These are phyloP conservation scores for Lizonia empirigonia DNA, from an alignment of 2,329 filamentous ascomycete species.

Conservation along the genomic window DNA sequence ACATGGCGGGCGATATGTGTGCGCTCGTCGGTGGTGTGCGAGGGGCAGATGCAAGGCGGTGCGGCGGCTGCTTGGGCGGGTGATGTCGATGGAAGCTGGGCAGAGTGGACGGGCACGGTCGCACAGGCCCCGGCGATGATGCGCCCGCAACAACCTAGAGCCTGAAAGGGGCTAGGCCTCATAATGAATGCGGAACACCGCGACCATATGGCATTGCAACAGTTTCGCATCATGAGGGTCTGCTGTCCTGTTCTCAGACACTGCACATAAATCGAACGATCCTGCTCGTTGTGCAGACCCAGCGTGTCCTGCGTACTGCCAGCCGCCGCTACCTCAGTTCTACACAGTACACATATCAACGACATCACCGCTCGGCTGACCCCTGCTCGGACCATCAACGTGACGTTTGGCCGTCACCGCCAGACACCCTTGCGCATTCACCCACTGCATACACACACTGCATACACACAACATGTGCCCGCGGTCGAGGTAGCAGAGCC, in stretches of 20 bases:
- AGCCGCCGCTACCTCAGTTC: constrained; percentile 28
- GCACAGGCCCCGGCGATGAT: constrained; percentile 28
- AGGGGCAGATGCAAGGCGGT: constrained; percentile 11
- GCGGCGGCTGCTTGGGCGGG: constrained; percentile 19
- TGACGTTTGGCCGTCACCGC: constrained; percentile 29
- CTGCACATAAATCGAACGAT: background rate
- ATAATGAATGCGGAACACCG: constrained; percentile 10
- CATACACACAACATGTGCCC: constrained; percentile 36
- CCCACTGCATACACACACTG: background rate
- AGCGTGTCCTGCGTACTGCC: background rate
- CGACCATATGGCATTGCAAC: constrained; percentile 10
- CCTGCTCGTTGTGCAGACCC: background rate
- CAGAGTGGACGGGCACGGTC: constrained; percentile 33
- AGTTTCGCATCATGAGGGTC: constrained; percentile 10
- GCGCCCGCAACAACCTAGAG: constrained; percentile 4
- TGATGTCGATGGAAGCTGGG: constrained; percentile 32
- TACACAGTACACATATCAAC: no score
- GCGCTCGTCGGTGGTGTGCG: constrained; percentile 11
- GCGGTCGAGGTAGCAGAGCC: constrained; percentile 39
- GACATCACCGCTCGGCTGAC: constrained; percentile 38
- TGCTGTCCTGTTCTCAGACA: constrained; percentile 2
- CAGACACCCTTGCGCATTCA: constrained; percentile 14
- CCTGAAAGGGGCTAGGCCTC: constrained; percentile 15
- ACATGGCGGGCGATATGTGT: constrained; percentile 68
- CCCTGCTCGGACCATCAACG: constrained; percentile 39